phyloP scores from a whole-genome alignment of 2,329 filamentous ascomycete genomes.

The Proliferodiscus dingleyae region DNA sequence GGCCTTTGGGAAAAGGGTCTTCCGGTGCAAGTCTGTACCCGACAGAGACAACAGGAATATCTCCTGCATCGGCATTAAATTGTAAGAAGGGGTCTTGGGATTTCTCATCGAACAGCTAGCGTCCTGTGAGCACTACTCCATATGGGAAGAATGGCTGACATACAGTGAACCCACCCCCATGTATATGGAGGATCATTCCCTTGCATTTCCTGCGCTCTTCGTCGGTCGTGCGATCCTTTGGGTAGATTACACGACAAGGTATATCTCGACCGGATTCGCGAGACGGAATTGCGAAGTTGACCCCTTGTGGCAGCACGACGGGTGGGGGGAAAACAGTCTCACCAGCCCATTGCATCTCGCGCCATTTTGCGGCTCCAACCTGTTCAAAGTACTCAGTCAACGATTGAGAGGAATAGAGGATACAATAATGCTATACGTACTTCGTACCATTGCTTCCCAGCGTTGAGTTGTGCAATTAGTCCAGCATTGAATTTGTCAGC shows the following conservation, averaged over 20 bases:
- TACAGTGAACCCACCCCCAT: constrained; percentile 44
- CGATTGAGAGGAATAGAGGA: neutral
- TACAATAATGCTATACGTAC: constrained; percentile 33
- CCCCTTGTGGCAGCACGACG: constrained; percentile 40
- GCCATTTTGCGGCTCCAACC: constrained; percentile 49
- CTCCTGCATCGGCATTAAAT: constrained; percentile 43
- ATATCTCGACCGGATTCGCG: constrained; percentile 46
- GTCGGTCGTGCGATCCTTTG: constrained; percentile 26
- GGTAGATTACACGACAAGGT: constrained; percentile 38
- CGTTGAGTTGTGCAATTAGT: constrained; percentile 22
- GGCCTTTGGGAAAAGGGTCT: constrained; percentile 48
- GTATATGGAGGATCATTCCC: constrained; percentile 50
- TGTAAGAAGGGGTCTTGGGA: constrained; percentile 38
- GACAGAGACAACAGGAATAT: constrained; percentile 47
- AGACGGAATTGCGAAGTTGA: constrained; percentile 46
- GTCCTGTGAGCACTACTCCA: too few relatives aligned
- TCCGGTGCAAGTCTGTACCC: constrained; percentile 58
- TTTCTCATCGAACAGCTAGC: constrained; percentile 30
- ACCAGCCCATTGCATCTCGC: constrained; percentile 48
- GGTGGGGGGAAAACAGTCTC: constrained; percentile 47
- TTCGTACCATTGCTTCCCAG: constrained; percentile 47
- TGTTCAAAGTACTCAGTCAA: constrained; percentile 21
- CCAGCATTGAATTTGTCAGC: constrained; percentile 41
- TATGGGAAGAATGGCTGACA: too few relatives aligned
- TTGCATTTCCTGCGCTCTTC: constrained; percentile 44